These are phyloP conservation scores for Globisporangium parvum DNA, from an alignment of 352 stramenopile species.

Conservation along the genomic window DNA sequence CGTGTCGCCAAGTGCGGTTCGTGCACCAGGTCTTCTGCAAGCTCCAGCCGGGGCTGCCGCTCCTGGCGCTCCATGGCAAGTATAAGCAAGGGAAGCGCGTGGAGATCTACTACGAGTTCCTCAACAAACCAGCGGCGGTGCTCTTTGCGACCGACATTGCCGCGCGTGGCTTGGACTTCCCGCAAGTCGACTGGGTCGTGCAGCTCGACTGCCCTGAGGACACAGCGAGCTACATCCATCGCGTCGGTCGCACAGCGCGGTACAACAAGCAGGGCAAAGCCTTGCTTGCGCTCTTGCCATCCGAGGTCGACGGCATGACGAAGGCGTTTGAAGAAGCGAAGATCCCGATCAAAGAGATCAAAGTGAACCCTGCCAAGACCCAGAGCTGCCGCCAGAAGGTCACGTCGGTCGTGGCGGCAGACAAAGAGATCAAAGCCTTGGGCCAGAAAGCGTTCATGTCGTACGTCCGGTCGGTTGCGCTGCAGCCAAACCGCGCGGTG, in stretches of 20 bases:
- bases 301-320: constrained; percentile 88
- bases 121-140: constrained; percentile 90
- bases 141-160: constrained; percentile 99
- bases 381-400: constrained; percentile 90
- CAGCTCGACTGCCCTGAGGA: constrained; percentile 98
- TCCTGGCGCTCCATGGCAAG: constrained; percentile 98
- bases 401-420: constrained; percentile 87
- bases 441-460: constrained; percentile 98
- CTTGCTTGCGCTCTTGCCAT: constrained; percentile 89
- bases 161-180: constrained; percentile 97
- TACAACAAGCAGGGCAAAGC: constrained; percentile 94
- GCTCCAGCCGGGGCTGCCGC: constrained; percentile 94
- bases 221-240: constrained; percentile 97
- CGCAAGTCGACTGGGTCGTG: constrained; percentile 98
- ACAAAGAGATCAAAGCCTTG: constrained; percentile 92
- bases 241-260: constrained; percentile 94
- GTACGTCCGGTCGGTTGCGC: constrained; percentile 95
- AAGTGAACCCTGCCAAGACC: constrained; percentile 96
- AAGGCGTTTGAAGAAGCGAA: constrained; percentile 86
- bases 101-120: constrained; percentile 99
- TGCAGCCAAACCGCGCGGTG: constrained; percentile 94
- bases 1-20: constrained; percentile 95
- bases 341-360: constrained; percentile 95
- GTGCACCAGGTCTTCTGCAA: constrained; percentile 95
- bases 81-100: constrained; percentile 97